phyloP scores from a whole-genome alignment of 2,329 filamentous ascomycete genomes.

The Claviceps citrina region DNA sequence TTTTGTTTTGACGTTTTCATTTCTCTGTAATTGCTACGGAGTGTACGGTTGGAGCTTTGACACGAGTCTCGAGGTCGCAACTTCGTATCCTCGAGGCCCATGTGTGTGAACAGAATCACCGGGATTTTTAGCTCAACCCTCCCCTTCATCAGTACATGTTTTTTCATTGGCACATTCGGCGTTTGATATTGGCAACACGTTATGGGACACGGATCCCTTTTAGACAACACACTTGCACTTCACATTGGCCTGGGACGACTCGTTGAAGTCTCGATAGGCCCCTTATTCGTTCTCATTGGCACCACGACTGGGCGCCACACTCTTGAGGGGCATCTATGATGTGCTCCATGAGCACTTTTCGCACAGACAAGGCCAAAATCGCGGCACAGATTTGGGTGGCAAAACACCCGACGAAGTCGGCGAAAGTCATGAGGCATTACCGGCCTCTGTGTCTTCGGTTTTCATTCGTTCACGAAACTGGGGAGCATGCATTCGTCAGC shows the following conservation, averaged over 20 bases:
- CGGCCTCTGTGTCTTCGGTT: not conserved
- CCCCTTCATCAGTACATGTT: slow-evolving; percentile 12
- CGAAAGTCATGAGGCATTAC: not conserved
- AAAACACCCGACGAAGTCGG: not conserved
- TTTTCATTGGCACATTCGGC: slow-evolving; percentile 20
- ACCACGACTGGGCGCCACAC: not conserved
- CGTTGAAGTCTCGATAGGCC: not conserved
- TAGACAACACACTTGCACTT: slow-evolving; percentile 1
- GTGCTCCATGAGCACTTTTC: not conserved
- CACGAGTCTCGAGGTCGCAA: too few species aligned
- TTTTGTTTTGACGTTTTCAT: slow-evolving; percentile 3
- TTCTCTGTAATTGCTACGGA: not conserved
- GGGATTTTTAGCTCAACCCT: not conserved
- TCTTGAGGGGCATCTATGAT: not conserved
- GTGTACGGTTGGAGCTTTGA: not conserved
- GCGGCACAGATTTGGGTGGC: not conserved
- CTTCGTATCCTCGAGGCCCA: not conserved
- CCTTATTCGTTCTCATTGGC: not conserved
- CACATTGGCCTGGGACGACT: not conserved
- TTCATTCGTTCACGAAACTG: slow-evolving; percentile 1
- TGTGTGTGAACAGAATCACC: not conserved
- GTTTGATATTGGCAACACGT: slow-evolving; percentile 9
- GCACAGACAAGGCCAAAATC: not conserved
- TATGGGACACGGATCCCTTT: not conserved
- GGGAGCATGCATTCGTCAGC: not conserved